Conservation (phyloP, 2,329 filamentous ascomycete genomes). For the Capronia epimyces region DNA sequence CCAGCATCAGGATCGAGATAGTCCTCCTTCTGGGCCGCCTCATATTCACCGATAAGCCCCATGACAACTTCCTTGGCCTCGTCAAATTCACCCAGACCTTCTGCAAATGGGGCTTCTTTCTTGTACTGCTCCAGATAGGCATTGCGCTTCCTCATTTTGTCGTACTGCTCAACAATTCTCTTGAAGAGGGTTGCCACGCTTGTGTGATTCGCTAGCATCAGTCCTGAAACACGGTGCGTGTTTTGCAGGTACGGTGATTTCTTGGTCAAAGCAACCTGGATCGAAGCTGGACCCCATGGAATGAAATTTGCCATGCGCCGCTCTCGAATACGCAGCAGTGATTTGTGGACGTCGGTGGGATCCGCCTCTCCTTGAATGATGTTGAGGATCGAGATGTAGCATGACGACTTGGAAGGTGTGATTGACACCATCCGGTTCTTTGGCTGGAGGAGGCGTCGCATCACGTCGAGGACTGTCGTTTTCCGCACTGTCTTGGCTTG, state of each 20-base stretch:
- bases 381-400: slow-evolving; percentile 97
- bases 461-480: slow-evolving; percentile 95
- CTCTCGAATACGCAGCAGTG: slow-evolving; percentile 88
- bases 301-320: slow-evolving; percentile 92
- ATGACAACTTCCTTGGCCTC: slow-evolving; percentile 86
- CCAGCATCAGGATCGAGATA: slow-evolving; percentile 70
- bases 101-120: slow-evolving; percentile 86
- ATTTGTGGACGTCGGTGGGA: slow-evolving; percentile 97
- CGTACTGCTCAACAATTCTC: slow-evolving; percentile 85
- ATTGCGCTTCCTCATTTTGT: slow-evolving; percentile 89
- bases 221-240: slow-evolving; percentile 85
- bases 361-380: slow-evolving; percentile 99
- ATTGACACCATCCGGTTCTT: slow-evolving; percentile 99
- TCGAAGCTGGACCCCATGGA: slow-evolving; percentile 95
- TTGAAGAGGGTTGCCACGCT: slow-evolving; percentile 96
- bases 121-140: slow-evolving; percentile 96
- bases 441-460: slow-evolving; percentile 88
- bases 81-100: slow-evolving; percentile 90
- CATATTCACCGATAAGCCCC: slow-evolving; percentile 89
- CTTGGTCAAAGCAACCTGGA: slow-evolving; percentile 94
- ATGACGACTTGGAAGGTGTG: slow-evolving; percentile 90
- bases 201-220: slow-evolving; percentile 98
- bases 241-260: slow-evolving; percentile 94
- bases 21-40: slow-evolving; percentile 84
- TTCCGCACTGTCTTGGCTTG: slow-evolving; percentile 97